Conservation (phyloP, 2,329 filamentous ascomycete species). For the Zymoseptoria passerinii region DNA sequence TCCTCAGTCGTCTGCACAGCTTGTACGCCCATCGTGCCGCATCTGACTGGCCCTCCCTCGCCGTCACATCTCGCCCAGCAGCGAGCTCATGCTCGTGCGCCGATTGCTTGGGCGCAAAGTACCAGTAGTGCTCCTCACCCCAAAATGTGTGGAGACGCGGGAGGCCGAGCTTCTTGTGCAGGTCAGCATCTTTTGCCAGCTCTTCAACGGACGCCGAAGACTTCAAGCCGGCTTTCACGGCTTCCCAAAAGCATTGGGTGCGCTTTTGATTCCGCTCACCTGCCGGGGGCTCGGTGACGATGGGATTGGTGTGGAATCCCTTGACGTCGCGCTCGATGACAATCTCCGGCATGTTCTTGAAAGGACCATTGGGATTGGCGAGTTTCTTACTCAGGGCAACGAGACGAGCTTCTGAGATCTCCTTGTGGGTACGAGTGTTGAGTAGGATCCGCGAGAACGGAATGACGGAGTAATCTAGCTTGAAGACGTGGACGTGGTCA, state of each 20-base stretch:
- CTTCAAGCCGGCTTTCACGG: not conserved
- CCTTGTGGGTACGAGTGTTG: not conserved
- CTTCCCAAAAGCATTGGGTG: not conserved
- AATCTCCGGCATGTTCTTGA: not conserved
- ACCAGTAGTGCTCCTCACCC: not conserved
- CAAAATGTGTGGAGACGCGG: not conserved
- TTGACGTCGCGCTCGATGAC: not conserved
- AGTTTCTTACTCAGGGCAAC: not conserved
- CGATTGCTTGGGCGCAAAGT: not conserved
- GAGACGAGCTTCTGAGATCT: not conserved
- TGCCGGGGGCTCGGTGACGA: not conserved
- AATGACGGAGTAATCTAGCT: not conserved
- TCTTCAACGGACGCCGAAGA: not conserved
- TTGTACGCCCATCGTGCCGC: not conserved
- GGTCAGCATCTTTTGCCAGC: not conserved
- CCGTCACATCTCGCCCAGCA: not conserved
- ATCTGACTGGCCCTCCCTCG: not conserved
- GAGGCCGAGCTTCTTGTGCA: not conserved
- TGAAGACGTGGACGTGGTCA: not conserved
- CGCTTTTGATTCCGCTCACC: not conserved
- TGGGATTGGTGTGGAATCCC: not conserved
- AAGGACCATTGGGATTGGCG: not conserved
- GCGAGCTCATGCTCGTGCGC: too few species aligned
- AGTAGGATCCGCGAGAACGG: not conserved
- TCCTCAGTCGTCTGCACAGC: not conserved